A percentile compares a stretch with the other conserved stretches of the same genome.
These are phyloP conservation scores for Zelonia costaricensis DNA, from an alignment of 208 protist genomes.

Conservation along the genomic window DNA sequence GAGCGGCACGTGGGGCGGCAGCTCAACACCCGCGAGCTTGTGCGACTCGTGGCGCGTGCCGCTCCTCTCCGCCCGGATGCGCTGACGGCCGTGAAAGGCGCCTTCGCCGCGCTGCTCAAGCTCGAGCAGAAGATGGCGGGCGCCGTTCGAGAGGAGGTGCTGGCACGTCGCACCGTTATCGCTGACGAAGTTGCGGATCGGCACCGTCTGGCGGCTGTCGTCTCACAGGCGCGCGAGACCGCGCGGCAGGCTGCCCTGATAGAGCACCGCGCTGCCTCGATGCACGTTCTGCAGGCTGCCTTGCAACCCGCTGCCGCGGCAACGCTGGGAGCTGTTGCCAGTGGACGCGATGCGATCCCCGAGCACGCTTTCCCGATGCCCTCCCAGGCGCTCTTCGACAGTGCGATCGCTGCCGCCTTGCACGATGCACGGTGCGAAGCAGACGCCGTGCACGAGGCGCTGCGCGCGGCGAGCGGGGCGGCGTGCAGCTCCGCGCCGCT, in stretches of 20 bases:
- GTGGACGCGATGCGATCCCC: no score
- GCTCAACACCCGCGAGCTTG: slow-evolving; percentile 1
- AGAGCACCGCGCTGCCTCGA: no score
- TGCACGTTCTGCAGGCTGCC: no score
- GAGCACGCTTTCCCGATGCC: no score
- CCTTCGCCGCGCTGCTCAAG: background rate
- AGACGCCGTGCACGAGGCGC: background rate
- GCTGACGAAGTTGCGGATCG: background rate
- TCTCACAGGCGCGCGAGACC: no score
- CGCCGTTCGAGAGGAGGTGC: background rate
- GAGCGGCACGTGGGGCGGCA: slow-evolving; percentile 8
- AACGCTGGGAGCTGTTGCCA: no score
- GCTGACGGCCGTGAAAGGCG: background rate
- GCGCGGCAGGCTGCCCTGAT: no score
- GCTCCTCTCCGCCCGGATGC: slow-evolving; percentile 2
- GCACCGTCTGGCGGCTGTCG: no score
- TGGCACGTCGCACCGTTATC: background rate
- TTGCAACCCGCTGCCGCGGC: no score
- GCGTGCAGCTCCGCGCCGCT: slow-evolving; percentile 6
- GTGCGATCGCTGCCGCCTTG: no score
- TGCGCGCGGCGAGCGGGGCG: background rate
- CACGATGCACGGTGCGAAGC: background rate
- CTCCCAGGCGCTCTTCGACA: no score
- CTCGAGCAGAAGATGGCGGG: background rate
- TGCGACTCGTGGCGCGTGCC: slow-evolving; percentile 5